Base-by-base conservation (phyloP, 306 rosid species). In the Macrotyloma uniflorum region DNA sequence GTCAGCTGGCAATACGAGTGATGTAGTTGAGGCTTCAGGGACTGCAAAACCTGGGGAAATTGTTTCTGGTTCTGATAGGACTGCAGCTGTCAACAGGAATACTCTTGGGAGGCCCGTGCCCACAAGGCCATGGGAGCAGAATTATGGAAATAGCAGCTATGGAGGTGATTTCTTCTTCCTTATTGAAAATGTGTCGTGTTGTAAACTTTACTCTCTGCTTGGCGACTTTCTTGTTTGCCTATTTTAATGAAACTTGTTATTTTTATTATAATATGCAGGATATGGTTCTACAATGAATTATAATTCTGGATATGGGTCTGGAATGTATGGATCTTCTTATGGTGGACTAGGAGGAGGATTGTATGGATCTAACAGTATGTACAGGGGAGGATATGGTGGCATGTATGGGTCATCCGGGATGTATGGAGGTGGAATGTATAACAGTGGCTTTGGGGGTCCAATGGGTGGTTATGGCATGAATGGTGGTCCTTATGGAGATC, bases 401-500 rank as follows among this genome's bases (percentile, higher is more conserved):
- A 83, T 87, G 50, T 85, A 91, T 62, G 98, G 98, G 55, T 91
- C 97, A 19, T 86, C 97, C 59, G 95, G 98, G 73, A 85, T 86
- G 94, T 90, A 92, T 74, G 97, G 98, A 14, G 95, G 97, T 79
- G 98, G 98, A 61, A 88, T 95, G 97, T 91, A 95, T 85, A 81
- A 80, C 67, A 30, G 96, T 79, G 93, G 97, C 74, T 14, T 85
- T 12, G 98, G 97, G 49, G 90, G 94, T 66, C 83, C 76, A 6
- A 77, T 94, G 95, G 94, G 98, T 83, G 92, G 97, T 81, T 88
- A 87, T 85, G 99, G 99, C 72, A 92, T 93, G 98, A 93, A 90
- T 58, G 97, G 90, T 82, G 97, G 97, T 78, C 93, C 98, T 82
- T 86, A 86, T 79, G 99, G 99, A 11, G 90, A 65, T 49, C 91